Percentiles rank a stretch among this genome's conserved stretches.
Conservation (phyloP, 75 land plant genomes). For the Azolla pinnata region DNA sequence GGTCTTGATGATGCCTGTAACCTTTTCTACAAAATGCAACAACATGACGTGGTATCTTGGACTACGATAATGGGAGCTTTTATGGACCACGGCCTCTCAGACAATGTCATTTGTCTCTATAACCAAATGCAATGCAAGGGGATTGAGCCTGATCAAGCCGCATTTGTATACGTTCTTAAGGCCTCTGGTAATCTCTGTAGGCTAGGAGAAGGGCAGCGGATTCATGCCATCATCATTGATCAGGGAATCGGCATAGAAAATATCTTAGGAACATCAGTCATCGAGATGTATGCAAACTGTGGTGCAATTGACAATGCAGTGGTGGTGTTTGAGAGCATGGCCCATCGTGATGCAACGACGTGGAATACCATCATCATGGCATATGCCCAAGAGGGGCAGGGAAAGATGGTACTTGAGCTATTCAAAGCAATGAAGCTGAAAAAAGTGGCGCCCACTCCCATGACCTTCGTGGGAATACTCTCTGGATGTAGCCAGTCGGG, state of each 20-base stretch:
- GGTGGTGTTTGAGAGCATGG: neutral
- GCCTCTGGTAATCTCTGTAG: neutral
- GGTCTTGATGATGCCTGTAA: conserved; percentile 6
- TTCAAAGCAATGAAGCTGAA: conserved; percentile 5
- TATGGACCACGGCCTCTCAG: neutral
- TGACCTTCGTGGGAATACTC: conserved; percentile 6
- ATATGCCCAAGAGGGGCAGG: conserved; percentile 9
- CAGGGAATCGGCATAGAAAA: neutral
- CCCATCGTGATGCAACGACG: neutral
- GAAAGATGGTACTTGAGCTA: neutral
- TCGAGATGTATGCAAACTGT: conserved; percentile 11
- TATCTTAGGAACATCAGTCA: conserved; percentile 1
- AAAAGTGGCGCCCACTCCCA: neutral
- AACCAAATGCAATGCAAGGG: conserved; percentile 6
- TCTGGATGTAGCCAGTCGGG: conserved; percentile 12
- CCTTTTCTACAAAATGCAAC: conserved; percentile 12
- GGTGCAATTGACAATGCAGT: conserved; percentile 2
- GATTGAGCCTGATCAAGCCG: conserved; percentile 3
- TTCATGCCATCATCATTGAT: conserved; percentile 1
- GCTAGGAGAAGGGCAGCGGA: neutral
- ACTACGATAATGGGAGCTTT: conserved; percentile 14
- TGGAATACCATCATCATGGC: conserved; percentile 12
- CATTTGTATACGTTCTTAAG: neutral
- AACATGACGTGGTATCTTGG: conserved; percentile 15
- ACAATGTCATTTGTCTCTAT: neutral